Evolutionary conservation across 1,284 basidiomycete genomes (phyloP).

Genomic region (Pseudozyma thailandica): DNA sequence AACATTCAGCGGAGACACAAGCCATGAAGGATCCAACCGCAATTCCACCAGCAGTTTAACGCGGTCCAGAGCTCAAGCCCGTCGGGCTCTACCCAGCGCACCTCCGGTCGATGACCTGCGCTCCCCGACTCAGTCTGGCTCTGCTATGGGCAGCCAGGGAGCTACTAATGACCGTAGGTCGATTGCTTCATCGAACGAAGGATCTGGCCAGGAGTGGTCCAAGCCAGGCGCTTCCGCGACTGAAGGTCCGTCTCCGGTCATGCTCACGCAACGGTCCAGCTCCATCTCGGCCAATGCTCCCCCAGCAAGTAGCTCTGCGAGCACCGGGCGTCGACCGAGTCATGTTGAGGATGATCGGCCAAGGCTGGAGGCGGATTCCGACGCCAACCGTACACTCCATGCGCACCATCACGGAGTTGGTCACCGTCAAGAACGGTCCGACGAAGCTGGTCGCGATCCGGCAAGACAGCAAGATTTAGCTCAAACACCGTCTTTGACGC

Average conservation of each 20-base stretch:
- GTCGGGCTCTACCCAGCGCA: slow-evolving; percentile 44
- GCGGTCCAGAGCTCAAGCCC: slow-evolving; percentile 46
- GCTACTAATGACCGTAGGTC: slow-evolving; percentile 36
- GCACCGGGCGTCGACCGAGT: slow-evolving; percentile 15
- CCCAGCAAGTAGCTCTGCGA: slow-evolving; percentile 3
- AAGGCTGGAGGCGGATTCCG: slow-evolving; percentile 5
- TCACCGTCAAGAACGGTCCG: slow-evolving; percentile 35
- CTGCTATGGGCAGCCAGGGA: slow-evolving; percentile 1
- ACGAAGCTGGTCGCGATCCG: slow-evolving; percentile 15
- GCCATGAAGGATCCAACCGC: slow-evolving; percentile 35
- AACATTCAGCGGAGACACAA: slow-evolving; percentile 23
- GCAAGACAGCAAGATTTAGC: slow-evolving; percentile 6
- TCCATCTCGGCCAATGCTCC: slow-evolving; percentile 14
- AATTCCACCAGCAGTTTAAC: slow-evolving; percentile 46
- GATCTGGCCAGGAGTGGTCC: slow-evolving; percentile 20
- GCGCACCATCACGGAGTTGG: slow-evolving; percentile 14
- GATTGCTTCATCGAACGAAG: slow-evolving; percentile 39
- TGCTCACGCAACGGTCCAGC: slow-evolving; percentile 32
- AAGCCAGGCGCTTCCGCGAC: slow-evolving; percentile 20
- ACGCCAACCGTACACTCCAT: slow-evolving; percentile 10
- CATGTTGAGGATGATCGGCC: slow-evolving; percentile 23
- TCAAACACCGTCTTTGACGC: slow-evolving; percentile 14
- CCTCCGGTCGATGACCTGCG: slow-evolving; percentile 40
- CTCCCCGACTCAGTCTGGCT: slow-evolving; percentile 24
- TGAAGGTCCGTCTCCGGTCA: slow-evolving; percentile 17